Percentiles rank a stretch among this genome's conserved stretches.
These are phyloP conservation scores for Withania somnifera DNA, from an alignment of 305 asterid genomes.

Conservation along the genomic window DNA sequence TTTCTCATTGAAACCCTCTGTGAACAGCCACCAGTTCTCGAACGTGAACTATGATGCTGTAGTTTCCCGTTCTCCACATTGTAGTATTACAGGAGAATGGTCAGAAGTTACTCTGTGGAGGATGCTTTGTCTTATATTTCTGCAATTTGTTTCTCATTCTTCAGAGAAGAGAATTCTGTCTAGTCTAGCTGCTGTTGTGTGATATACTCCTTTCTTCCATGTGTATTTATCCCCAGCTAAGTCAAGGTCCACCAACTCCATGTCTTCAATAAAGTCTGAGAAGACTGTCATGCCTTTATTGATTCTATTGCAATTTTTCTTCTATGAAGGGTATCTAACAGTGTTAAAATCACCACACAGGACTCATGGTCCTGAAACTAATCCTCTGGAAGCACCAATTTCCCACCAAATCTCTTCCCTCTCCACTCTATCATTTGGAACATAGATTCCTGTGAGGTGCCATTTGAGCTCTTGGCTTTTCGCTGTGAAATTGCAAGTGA, in stretches of 20 bases:
- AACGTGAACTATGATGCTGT: background rate
- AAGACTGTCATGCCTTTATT: background rate
- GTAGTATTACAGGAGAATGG: background rate
- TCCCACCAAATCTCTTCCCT: too few species aligned
- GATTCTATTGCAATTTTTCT: too few species aligned
- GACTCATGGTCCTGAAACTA: too few species aligned
- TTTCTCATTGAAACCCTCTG: too few species aligned
- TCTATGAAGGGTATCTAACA: too few species aligned
- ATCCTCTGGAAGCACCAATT: too few species aligned
- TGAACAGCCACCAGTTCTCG: background rate
- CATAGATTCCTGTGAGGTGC: too few species aligned
- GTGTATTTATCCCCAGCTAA: background rate
- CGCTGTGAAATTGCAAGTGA: too few species aligned
- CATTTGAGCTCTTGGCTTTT: too few species aligned
- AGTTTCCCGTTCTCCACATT: background rate
- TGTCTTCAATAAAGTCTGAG: background rate
- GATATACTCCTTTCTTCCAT: background rate
- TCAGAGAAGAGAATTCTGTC: background rate
- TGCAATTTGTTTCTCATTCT: background rate
- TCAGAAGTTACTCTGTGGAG: background rate
- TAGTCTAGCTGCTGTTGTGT: background rate
- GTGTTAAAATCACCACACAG: too few species aligned
- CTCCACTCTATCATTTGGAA: too few species aligned
- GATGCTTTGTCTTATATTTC: background rate
- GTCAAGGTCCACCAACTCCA: background rate